Base-by-base conservation (phyloP, 2,329 filamentous ascomycete species). In the Botrytis medusae region DNA sequence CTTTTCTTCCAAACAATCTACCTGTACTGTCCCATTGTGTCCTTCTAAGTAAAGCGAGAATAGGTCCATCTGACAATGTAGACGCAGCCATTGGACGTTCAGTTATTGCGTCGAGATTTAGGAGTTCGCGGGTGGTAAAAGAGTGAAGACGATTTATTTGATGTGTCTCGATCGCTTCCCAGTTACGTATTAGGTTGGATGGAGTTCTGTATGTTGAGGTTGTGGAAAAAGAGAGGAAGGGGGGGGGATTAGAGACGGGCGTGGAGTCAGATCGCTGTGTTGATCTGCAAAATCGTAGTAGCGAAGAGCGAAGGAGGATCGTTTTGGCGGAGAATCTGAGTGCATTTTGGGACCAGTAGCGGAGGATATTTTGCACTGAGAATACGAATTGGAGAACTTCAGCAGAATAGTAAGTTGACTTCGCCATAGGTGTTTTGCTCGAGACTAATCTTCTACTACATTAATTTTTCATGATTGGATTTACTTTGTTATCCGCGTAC, bases 381-480 rank as follows among this genome's bases (percentile, higher is more conserved):
- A 40, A 0, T 37, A 6, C 6, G 1, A 3, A 40, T 61, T 61
- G 6, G 2, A 4, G 22, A n/a, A 6, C 9, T 61, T 61, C 3
- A 9, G 12, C 7, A 8, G 25, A 40, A 22, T 40, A 12, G 22
- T 61, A 8, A 14, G 14, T n/a, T 40, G 6, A 25, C 8, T 8
- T n/a, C 6, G 0, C 2, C 22, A 7, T 1, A 9, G 22, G 3
- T 16, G 18, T n/a, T 0, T 40, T n/a, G 2, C 5, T 40, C 40
- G 12, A 37, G 34, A 61, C 16, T 9, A 61, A 22, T 54, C 3
- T 18, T n/a, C 18, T 0, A 2, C 25, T 7, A 3, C 14, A 18
- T 16, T 20, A 4, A 22, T 12, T 2, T 34, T 60, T 12, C 2
- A 6, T 14, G 3, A 4, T 8, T 9, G 3, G 6, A 12, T 9